Conservation (phyloP, 768 basidiomycete genomes). For the Lactarius tabidus region DNA sequence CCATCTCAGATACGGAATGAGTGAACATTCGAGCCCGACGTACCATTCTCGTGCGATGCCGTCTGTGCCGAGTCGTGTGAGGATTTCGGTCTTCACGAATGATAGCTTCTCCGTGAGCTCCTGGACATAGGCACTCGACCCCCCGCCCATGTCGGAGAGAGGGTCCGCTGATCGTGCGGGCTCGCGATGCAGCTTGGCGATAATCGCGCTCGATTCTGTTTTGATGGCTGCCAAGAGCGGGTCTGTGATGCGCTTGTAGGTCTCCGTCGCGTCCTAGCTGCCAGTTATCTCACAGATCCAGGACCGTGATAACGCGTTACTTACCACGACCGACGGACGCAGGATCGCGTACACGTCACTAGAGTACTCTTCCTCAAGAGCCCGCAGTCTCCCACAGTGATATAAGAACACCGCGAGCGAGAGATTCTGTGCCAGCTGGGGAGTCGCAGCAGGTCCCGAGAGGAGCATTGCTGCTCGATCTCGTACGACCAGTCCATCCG, state of each 20-base stretch:
- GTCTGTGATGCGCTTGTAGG: conserved; percentile 56
- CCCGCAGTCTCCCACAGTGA: conserved; percentile 67
- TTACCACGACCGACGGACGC: conserved; percentile 55
- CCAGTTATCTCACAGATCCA: not conserved
- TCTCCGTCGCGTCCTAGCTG: conserved; percentile 45
- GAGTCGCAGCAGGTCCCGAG: conserved; percentile 70
- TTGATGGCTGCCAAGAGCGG: conserved; percentile 65
- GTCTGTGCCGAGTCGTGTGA: conserved; percentile 66
- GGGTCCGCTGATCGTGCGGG: conserved; percentile 72
- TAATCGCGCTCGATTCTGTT: conserved; percentile 74
- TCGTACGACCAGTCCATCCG: conserved; percentile 65
- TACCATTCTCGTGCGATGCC: conserved; percentile 76
- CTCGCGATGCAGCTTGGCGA: conserved; percentile 79
- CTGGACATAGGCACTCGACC: conserved; percentile 84
- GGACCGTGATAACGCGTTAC: conserved; percentile 22
- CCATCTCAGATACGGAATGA: not conserved
- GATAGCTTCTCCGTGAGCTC: conserved; percentile 84
- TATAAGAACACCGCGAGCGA: conserved; percentile 77
- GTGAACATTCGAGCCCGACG: conserved; percentile 25
- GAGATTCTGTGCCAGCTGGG: conserved; percentile 74
- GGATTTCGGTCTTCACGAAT: conserved; percentile 74
- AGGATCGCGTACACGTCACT: conserved; percentile 54
- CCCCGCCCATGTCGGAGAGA: conserved; percentile 47
- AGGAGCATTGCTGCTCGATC: conserved; percentile 78
- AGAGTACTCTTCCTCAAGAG: conserved; percentile 63